Evolutionary conservation across 2,329 filamentous ascomycete species (phyloP), one percentile per base, ranked within the genome.

Genomic region (Xylaria sp.): DNA sequence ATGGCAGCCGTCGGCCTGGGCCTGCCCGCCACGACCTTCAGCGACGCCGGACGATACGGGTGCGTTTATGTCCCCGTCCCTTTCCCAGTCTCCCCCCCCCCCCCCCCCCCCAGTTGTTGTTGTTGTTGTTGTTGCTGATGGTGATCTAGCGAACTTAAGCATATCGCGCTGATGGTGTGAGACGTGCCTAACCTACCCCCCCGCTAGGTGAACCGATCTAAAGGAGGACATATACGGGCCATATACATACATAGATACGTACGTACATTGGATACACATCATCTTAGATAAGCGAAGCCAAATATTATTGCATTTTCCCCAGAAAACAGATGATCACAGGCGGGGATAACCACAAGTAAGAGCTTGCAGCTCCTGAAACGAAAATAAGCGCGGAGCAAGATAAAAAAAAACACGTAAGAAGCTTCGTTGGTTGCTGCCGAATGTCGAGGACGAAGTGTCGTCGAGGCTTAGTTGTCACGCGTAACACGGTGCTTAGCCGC

Each of bases 1-100:
- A 86, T 86, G 83, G 71, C 78, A 0, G 83, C 83, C 22, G 69
- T 83, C 4, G 83, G 83, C 1, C 72, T 86, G 24, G 82, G 78
- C 0, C 72, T 86, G 17, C 75, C 79, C 0, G 72, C 74, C 7
- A 71, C 77, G 39, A 79, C 78, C 38, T 85, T 86, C 63, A 80
- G 73, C 50, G 73, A 79, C 39, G 81, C 82, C 24, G 82, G 78
- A 21, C 73, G 74, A 57, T 85, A 85, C 59, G 82, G 82, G 80
- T 82, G 63, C 58, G 73, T 57, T 19, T 19, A 3, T 42, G 39
- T 61, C 60, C 26, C 26, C 40, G 11, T n/a, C 21, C 38, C 18
- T 39, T 13, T 44, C 19, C 7, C 19, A 21, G 19, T 38, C 19
- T 42, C 48, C 54, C 19, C 24, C 19, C 49, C 39, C 38, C 19